Conservation (phyloP, 441 rosid species). For the Erodium moschatum region DNA sequence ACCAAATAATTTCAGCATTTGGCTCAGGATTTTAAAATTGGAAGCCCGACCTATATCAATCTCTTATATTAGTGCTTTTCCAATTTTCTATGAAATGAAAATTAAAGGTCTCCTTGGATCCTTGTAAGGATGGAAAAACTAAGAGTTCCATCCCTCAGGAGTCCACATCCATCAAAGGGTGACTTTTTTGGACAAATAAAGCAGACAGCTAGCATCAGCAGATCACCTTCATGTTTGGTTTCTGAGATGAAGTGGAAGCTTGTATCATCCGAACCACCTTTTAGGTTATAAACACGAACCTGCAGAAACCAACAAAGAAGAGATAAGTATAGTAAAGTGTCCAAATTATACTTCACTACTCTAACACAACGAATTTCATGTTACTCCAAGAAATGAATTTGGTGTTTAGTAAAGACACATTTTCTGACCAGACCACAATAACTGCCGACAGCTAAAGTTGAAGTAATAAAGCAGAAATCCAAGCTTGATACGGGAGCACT, state of each 20-base stretch:
- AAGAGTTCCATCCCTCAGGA: background rate
- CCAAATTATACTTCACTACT: background rate
- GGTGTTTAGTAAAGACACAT: constrained; percentile 8
- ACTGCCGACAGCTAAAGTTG: constrained; percentile 55
- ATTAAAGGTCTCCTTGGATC: background rate
- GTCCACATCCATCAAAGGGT: constrained; percentile 9
- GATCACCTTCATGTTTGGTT: constrained; percentile 44
- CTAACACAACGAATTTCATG: no score
- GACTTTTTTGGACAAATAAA: constrained; percentile 4
- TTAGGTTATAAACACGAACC: constrained; percentile 47
- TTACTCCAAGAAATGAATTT: background rate
- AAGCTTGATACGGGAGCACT: constrained; percentile 41
- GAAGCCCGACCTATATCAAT: constrained; percentile 5
- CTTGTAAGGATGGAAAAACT: constrained; percentile 3
- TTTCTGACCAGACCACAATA: constrained; percentile 53
- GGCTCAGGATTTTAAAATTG: background rate
- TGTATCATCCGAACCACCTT: constrained; percentile 21
- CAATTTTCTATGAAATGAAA: background rate
- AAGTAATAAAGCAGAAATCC: constrained; percentile 43
- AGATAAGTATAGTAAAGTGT: constrained; percentile 11
- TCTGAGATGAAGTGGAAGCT: constrained; percentile 38
- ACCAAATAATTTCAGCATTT: background rate
- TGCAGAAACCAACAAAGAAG: constrained; percentile 22
- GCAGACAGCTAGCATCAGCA: constrained; percentile 1
- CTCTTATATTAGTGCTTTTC: constrained; percentile 5